Evolutionary conservation across 1,284 basidiomycete species (phyloP), one percentile per base, ranked within the genome.

Genomic region (Phenoliferia sp.): DNA sequence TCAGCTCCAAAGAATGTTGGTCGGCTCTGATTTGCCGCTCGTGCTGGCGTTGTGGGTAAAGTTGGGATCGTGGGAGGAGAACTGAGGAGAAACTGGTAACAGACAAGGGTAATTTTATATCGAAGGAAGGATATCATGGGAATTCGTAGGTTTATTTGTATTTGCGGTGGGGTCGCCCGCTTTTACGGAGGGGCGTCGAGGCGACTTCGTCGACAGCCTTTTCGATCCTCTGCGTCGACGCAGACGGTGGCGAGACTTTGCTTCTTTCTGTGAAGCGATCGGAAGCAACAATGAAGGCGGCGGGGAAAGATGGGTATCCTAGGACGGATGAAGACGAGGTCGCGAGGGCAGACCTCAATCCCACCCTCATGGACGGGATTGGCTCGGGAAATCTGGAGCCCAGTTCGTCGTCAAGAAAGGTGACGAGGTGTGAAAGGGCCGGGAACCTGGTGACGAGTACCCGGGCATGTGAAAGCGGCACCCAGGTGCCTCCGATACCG

Each of bases 321-420:
- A 66, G 60, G 0, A 66, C 64, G 48, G 48, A 36, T 4, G 10
- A n/a, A 19, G 32, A 44, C 52, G 34, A 50, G 56, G 29, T 59
- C 56, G 44, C 22, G 55, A 62, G 60, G 12, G 55, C 5, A 22
- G n/a, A 16, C n/a, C 34, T 52, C 16, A 59, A n/a, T 2, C 57
- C 34, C 2, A n/a, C 35, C 16, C 56, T 50, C 63, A 68, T 65
- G 31, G 67, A 57, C 10, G 64, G 61, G 32, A 69, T 32, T 17
- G 67, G 67, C 33, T 63, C 61, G 29, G 67, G 67, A 61, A 69
- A 69, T 19, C 36, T 54, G 5, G 36, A 28, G 29, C 60, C 61
- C 34, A 69, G 64, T 33, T 66, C 59, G 57, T 66, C 64, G 22
- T 54, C 54, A 48, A 69, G 59, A 59, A 69, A 69, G 17, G 61